Conservation (phyloP, 371 early-diverging fungal species). For the Dinochytrium kinnereticum region DNA sequence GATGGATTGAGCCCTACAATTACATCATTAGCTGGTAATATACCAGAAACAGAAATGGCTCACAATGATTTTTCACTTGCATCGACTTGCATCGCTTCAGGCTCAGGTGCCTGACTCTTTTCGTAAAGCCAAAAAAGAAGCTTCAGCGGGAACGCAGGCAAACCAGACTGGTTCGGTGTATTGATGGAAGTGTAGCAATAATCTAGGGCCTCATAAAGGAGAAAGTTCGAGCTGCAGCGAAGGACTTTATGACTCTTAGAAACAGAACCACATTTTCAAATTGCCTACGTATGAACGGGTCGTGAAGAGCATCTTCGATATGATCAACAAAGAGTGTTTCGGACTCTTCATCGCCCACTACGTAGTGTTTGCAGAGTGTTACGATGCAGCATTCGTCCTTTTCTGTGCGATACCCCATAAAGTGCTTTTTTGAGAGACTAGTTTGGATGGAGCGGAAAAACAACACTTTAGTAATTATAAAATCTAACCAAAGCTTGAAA, state of each 20-base stretch:
- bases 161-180: background rate
- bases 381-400: background rate
- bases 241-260: background rate
- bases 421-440: too few species aligned
- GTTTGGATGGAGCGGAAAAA: too few species aligned
- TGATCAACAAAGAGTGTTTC: background rate
- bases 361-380: background rate
- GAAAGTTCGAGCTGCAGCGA: background rate
- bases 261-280: background rate
- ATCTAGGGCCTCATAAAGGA: background rate
- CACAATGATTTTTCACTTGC: too few species aligned
- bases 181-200: background rate
- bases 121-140: conserved; percentile 5
- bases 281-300: background rate
- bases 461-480: too few species aligned
- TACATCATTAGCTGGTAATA: too few species aligned
- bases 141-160: background rate
- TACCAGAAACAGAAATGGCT: too few species aligned
- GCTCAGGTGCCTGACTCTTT: background rate
- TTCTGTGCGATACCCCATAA: background rate
- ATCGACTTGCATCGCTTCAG: too few species aligned
- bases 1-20: background rate
- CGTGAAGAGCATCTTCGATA: background rate
- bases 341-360: background rate
- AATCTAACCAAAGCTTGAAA: too few species aligned